These are phyloP conservation scores for Comarum palustre DNA, from an alignment of 306 rosid species.

Conservation along the genomic window DNA sequence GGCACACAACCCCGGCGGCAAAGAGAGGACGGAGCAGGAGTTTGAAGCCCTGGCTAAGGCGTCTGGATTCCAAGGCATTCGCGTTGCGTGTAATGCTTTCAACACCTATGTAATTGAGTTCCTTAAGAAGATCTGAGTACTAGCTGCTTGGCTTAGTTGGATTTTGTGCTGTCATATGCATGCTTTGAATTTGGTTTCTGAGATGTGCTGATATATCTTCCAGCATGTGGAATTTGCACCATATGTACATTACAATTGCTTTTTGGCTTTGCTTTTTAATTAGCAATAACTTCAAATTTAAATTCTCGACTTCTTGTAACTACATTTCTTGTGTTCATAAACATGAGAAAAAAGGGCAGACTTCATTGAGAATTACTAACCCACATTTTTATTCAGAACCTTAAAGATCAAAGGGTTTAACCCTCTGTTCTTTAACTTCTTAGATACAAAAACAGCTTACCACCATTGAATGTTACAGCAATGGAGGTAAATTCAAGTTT, in stretches of 20 bases:
- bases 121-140: conserved; percentile 46
- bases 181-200: background rate
- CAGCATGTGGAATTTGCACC: conserved; percentile 6
- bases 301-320: too few species aligned
- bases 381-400: background rate
- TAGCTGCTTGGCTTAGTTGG: background rate
- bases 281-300: background rate
- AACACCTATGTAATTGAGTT: conserved; percentile 75
- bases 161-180: background rate
- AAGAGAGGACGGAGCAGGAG: conserved; percentile 83
- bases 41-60: conserved; percentile 68
- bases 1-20: conserved; percentile 93
- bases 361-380: background rate
- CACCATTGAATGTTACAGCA: too few species aligned
- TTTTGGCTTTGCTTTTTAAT: background rate
- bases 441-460: too few species aligned
- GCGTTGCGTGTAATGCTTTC: conserved; percentile 55
- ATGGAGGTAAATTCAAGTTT: background rate
- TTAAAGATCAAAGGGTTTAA: background rate
- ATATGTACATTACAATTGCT: background rate
- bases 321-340: too few species aligned
- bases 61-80: conserved; percentile 72
- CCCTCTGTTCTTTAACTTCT: background rate
- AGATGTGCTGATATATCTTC: conserved; percentile 13
- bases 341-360: background rate